Conservation (phyloP, 305 asterid genomes). For the Rubia peregrina region DNA sequence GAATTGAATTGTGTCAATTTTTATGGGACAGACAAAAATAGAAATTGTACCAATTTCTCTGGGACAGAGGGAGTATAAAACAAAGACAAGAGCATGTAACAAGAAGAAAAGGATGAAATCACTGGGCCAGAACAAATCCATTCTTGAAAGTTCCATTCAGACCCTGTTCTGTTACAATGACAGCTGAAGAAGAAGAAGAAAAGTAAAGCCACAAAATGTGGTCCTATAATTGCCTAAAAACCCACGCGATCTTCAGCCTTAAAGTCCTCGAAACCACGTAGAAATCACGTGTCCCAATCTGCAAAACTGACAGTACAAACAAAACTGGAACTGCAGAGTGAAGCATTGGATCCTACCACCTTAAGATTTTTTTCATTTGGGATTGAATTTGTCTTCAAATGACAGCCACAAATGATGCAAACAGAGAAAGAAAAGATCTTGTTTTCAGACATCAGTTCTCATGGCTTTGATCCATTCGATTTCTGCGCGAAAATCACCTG, state of each 20-base stretch:
- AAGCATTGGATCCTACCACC: neutral
- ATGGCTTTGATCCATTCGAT: constrained; percentile 92
- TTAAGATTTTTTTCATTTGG: neutral
- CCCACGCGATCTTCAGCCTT: constrained; percentile 15
- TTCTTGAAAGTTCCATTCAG: neutral
- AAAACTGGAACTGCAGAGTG: neutral
- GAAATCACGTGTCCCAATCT: constrained; percentile 10
- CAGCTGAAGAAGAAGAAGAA: neutral
- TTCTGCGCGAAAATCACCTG: constrained; percentile 75
- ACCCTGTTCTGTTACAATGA: neutral
- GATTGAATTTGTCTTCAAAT: neutral
- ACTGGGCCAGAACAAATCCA: neutral
- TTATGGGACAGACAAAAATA: too few species aligned
- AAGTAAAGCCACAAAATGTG: neutral
- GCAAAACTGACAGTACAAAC: neutral
- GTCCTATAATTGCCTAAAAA: neutral
- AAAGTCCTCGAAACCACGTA: constrained; percentile 7
- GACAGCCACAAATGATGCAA: neutral
- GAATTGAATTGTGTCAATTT: too few species aligned
- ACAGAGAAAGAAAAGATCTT: neutral
- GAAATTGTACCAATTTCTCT: too few species aligned
- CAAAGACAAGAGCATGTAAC: neutral
- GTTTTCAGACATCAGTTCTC: constrained; percentile 26
- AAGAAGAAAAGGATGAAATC: neutral
- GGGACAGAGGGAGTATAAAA: too few species aligned